These are phyloP conservation scores for Sicyos baderoa DNA, from an alignment of 306 rosid species.

Conservation along the genomic window DNA sequence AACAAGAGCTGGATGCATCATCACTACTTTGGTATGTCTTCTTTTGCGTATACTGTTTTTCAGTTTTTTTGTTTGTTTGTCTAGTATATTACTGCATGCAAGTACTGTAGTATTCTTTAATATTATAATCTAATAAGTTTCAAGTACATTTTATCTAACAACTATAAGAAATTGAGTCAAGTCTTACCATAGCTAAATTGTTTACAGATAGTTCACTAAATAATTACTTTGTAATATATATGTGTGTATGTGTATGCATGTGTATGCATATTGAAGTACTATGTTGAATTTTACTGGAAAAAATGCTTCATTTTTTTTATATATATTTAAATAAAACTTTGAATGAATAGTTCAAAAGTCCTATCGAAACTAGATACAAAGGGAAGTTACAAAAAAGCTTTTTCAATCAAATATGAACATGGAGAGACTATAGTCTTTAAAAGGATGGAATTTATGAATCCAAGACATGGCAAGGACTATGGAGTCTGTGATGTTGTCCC, in stretches of 20 bases:
- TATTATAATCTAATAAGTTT: background rate
- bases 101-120: background rate
- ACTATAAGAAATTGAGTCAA: background rate
- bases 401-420: too few species aligned
- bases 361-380: too few species aligned
- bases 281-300: background rate
- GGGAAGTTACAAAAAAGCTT: too few species aligned
- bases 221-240: background rate
- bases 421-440: too few species aligned
- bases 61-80: too few species aligned
- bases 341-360: too few species aligned
- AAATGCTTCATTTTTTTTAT: too few species aligned
- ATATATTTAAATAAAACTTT: too few species aligned
- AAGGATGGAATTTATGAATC: too few species aligned
- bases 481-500: too few species aligned
- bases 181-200: background rate
- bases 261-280: background rate
- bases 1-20: conserved; percentile 69
- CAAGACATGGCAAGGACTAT: too few species aligned
- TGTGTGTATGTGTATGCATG: too few species aligned
- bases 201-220: background rate
- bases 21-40: conserved; percentile 65
- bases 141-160: background rate
- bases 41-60: background rate
- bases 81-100: background rate